These are phyloP conservation scores for Malus hybrid DNA, from an alignment of 331 rosid species.

Conservation along the genomic window DNA sequence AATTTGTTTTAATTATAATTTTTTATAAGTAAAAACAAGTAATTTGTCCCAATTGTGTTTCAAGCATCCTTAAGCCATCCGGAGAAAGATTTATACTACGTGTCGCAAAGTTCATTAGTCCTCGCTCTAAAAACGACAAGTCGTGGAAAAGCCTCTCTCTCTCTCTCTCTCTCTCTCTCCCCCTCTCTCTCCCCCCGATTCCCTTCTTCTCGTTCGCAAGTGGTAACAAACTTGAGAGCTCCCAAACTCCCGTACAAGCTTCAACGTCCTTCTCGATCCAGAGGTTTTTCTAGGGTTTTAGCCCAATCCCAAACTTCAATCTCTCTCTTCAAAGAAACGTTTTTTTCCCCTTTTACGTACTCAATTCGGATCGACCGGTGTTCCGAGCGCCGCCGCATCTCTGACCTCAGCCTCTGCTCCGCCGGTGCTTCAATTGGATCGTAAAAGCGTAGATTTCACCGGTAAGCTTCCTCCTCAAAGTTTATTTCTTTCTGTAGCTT, in stretches of 20 bases:
- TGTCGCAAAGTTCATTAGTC: too few species aligned
- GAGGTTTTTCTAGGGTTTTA: constrained; percentile 42
- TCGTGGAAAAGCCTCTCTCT: not conserved
- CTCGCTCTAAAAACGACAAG: not conserved
- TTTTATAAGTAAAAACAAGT: too few species aligned
- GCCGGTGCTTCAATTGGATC: constrained; percentile 16
- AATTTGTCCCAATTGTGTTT: too few species aligned
- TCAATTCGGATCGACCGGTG: not conserved
- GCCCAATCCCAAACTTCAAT: constrained; percentile 7
- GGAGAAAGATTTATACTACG: too few species aligned
- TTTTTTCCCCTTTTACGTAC: not conserved
- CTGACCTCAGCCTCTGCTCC: constrained; percentile 8
- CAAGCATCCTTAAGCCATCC: too few species aligned
- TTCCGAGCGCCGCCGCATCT: not conserved
- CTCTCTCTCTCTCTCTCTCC: not conserved
- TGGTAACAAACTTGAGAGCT: not conserved
- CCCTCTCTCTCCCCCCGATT: not conserved
- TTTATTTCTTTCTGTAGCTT: not conserved
- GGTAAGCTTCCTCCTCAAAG: constrained; percentile 23
- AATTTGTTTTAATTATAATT: too few species aligned
- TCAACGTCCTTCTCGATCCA: not conserved
- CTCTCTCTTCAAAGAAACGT: not conserved
- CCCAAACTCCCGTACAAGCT: not conserved
- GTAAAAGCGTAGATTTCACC: constrained; percentile 8
- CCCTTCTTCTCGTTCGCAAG: not conserved